phyloP scores from a whole-genome alignment of 495 filamentous ascomycete genomes.

The Lindgomyces ingoldianus region DNA sequence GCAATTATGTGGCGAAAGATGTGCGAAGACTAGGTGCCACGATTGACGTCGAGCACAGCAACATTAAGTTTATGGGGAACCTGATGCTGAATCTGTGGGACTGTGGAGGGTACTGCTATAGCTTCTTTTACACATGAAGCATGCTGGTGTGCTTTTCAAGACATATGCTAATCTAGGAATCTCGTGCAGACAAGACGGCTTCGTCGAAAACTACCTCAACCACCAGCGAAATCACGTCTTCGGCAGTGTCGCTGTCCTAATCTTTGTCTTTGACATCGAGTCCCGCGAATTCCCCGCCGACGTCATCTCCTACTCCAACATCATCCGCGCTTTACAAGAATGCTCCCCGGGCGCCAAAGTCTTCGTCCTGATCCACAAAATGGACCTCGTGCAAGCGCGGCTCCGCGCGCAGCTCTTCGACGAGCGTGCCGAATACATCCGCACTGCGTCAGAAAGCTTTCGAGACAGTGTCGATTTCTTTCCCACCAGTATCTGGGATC shows the following conservation, averaged over 20 bases:
- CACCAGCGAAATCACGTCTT: conserved; percentile 95
- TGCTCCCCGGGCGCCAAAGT: conserved; percentile 81
- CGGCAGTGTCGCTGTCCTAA: conserved; percentile 90
- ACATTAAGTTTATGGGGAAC: conserved; percentile 97
- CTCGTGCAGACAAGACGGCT: conserved; percentile 80
- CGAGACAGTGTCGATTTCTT: conserved; percentile 63
- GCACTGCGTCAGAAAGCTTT: conserved; percentile 72
- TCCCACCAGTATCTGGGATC: conserved; percentile 97
- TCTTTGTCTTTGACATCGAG: conserved; percentile 99
- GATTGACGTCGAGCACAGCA: conserved; percentile 96
- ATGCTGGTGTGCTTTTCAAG: neutral
- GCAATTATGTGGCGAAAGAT: conserved; percentile 96
- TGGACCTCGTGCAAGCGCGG: conserved; percentile 88
- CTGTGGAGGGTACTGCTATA: conserved; percentile 73
- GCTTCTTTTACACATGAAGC: too few relatives aligned
- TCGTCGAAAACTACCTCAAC: conserved; percentile 95
- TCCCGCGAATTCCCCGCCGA: conserved; percentile 90
- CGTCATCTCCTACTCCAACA: conserved; percentile 80
- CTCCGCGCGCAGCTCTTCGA: conserved; percentile 78
- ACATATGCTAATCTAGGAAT: conserved; percentile 4
- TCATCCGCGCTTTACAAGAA: conserved; percentile 81
- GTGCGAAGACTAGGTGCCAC: conserved; percentile 93
- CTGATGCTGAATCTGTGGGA: conserved; percentile 97
- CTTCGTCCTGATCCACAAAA: conserved; percentile 95
- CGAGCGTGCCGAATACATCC: conserved; percentile 71